Conservation (phyloP, 805 yeast genomes). For the Komagataella phaffii region DNA sequence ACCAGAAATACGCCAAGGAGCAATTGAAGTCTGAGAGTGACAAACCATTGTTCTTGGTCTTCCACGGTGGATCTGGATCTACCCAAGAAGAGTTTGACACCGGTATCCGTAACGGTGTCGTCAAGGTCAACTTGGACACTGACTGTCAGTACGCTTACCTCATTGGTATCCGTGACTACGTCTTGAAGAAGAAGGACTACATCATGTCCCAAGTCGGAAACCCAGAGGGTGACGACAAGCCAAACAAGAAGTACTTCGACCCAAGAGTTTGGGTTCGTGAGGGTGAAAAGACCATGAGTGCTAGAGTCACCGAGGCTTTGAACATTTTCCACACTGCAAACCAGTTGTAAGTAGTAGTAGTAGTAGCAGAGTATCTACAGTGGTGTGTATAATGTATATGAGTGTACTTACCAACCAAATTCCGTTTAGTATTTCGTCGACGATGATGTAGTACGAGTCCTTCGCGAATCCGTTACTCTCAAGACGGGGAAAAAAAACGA, state of each 20-base stretch:
- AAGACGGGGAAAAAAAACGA: neutral
- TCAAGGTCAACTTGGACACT: slow-evolving; percentile 97
- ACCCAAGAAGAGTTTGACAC: slow-evolving; percentile 80
- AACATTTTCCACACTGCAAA: slow-evolving; percentile 71
- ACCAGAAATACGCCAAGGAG: slow-evolving; percentile 79
- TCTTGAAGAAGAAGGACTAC: slow-evolving; percentile 93
- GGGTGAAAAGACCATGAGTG: slow-evolving; percentile 97
- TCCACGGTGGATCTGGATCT: slow-evolving; percentile 99
- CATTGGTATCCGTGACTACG: slow-evolving; percentile 94
- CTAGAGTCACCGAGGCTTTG: slow-evolving; percentile 76
- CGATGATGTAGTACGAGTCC: neutral
- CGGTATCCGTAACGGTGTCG: slow-evolving; percentile 90
- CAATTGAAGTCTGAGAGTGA: slow-evolving; percentile 36
- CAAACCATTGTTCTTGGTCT: slow-evolving; percentile 86
- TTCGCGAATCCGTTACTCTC: neutral
- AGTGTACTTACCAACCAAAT: neutral
- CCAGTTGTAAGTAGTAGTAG: slow-evolving; percentile 17
- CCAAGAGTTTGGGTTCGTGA: slow-evolving; percentile 99
- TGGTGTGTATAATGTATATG: neutral
- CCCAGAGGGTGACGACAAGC: slow-evolving; percentile 99
- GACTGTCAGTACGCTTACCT: slow-evolving; percentile 98
- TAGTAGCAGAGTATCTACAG: neutral
- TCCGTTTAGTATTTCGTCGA: neutral
- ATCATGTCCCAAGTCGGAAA: slow-evolving; percentile 82
- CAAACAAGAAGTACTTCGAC: slow-evolving; percentile 99